Evolutionary conservation across 306 rosid genomes (phyloP).

Genomic region (Pueraria montana): DNA sequence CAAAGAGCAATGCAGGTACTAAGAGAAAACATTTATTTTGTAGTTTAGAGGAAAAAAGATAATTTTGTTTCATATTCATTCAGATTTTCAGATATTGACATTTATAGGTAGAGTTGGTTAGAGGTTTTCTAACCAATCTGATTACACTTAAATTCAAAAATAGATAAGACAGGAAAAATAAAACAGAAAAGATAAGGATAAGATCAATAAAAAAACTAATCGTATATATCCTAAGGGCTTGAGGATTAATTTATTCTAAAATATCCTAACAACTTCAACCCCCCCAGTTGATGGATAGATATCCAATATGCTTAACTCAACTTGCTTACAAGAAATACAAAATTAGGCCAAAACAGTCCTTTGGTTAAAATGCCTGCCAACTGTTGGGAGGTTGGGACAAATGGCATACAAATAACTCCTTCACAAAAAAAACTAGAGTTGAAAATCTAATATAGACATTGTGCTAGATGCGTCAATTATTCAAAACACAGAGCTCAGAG

Average conservation of each 20-base stretch:
- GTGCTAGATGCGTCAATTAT: slow-evolving; percentile 6
- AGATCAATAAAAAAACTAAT: neutral
- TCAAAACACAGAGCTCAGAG: slow-evolving; percentile 28
- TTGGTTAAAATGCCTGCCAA: neutral
- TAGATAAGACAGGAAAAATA: neutral
- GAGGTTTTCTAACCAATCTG: neutral
- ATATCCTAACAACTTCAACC: neutral
- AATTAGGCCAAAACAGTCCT: neutral
- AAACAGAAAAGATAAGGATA: neutral
- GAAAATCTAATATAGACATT: slow-evolving; percentile 26
- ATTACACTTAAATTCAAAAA: neutral
- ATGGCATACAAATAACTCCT: neutral
- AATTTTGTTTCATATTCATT: slow-evolving; percentile 8
- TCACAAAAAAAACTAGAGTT: slow-evolving; percentile 7
- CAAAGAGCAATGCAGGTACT: neutral
- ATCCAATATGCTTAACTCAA: neutral
- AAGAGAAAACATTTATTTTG: neutral
- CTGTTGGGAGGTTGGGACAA: neutral
- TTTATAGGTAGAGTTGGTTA: neutral
- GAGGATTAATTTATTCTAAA: neutral
- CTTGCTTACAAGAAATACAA: neutral
- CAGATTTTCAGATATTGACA: neutral
- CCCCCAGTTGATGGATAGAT: neutral
- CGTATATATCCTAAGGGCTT: neutral
- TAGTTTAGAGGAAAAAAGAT: neutral